phyloP scores from a whole-genome alignment of 495 filamentous ascomycete genomes.

The Talaromyces adpressus region DNA sequence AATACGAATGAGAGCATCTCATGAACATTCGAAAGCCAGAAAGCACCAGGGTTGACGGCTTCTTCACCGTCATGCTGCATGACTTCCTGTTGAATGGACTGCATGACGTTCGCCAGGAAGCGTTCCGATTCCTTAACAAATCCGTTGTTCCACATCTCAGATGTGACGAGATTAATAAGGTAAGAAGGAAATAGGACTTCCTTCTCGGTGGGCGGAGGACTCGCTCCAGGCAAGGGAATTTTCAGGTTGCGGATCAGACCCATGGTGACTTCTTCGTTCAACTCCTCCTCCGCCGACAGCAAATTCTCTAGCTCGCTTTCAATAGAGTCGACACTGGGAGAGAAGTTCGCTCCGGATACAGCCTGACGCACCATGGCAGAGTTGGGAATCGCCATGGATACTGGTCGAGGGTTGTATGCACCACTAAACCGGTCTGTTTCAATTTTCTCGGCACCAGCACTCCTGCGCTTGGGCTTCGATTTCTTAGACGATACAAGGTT shows the following conservation, averaged over 20 bases:
- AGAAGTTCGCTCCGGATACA: constrained; percentile 61
- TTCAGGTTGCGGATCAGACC: constrained; percentile 94
- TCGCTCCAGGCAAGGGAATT: constrained; percentile 78
- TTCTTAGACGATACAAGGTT: constrained; percentile 97
- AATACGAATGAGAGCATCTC: constrained; percentile 99
- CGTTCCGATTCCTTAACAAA: constrained; percentile 99
- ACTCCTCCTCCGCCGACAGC: constrained; percentile 85
- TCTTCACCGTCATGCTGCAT: constrained; percentile 98
- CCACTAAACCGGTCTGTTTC: constrained; percentile 80
- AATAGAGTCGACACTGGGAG: constrained; percentile 76
- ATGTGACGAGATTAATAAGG: constrained; percentile 97
- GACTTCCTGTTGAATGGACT: constrained; percentile 97
- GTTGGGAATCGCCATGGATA: constrained; percentile 82
- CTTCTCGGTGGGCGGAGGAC: constrained; percentile 88
- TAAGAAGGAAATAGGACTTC: constrained; percentile 98
- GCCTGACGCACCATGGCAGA: constrained; percentile 55
- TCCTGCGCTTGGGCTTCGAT: constrained; percentile 92
- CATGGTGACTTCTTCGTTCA: constrained; percentile 95
- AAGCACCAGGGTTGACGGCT: constrained; percentile 92
- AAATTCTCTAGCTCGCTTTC: constrained; percentile 91
- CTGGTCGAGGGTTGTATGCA: constrained; percentile 87
- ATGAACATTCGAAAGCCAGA: constrained; percentile 99
- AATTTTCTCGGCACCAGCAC: constrained; percentile 81
- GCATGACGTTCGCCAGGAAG: constrained; percentile 99
- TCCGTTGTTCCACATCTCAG: constrained; percentile 99